Conservation (phyloP, 305 asterid genomes). For the Fraxinus greggii region DNA sequence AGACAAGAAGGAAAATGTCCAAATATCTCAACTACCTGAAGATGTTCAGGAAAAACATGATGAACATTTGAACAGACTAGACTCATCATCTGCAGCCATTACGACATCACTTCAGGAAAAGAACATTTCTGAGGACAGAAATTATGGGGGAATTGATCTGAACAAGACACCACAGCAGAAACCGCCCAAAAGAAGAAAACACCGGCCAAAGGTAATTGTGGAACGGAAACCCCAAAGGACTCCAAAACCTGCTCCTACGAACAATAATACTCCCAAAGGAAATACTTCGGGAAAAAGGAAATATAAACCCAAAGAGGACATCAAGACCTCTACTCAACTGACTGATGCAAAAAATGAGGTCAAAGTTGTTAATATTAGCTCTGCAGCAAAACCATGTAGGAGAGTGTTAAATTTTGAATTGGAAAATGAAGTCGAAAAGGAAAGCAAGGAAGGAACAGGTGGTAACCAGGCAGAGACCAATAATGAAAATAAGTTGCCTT, state of each 20-base stretch:
- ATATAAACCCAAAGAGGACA: slow-evolving; percentile 47
- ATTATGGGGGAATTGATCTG: slow-evolving; percentile 52
- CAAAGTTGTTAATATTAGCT: slow-evolving; percentile 31
- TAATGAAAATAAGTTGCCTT: slow-evolving; percentile 34
- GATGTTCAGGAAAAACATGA: slow-evolving; percentile 31
- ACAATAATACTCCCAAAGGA: slow-evolving; percentile 36
- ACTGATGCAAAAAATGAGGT: slow-evolving; percentile 30
- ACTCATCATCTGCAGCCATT: slow-evolving; percentile 32
- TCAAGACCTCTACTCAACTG: slow-evolving; percentile 37
- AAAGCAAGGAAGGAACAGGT: slow-evolving; percentile 27
- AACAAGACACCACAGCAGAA: slow-evolving; percentile 72
- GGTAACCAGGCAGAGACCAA: slow-evolving; percentile 34
- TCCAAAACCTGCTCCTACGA: slow-evolving; percentile 45
- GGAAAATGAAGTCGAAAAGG: slow-evolving; percentile 37
- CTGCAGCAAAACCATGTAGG: slow-evolving; percentile 54
- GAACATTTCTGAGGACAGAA: slow-evolving; percentile 34
- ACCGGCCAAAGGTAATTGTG: slow-evolving; percentile 77
- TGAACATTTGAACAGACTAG: slow-evolving; percentile 31
- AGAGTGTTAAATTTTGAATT: slow-evolving; percentile 55
- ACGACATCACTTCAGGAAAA: slow-evolving; percentile 33
- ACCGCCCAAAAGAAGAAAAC: slow-evolving; percentile 71
- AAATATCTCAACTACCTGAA: slow-evolving; percentile 29
- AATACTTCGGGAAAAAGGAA: slow-evolving; percentile 52
- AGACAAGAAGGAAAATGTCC: slow-evolving; percentile 30
- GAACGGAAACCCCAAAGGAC: slow-evolving; percentile 70